Base-by-base conservation (phyloP, 441 rosid genomes). In the Euphorbia schlechtendalii region DNA sequence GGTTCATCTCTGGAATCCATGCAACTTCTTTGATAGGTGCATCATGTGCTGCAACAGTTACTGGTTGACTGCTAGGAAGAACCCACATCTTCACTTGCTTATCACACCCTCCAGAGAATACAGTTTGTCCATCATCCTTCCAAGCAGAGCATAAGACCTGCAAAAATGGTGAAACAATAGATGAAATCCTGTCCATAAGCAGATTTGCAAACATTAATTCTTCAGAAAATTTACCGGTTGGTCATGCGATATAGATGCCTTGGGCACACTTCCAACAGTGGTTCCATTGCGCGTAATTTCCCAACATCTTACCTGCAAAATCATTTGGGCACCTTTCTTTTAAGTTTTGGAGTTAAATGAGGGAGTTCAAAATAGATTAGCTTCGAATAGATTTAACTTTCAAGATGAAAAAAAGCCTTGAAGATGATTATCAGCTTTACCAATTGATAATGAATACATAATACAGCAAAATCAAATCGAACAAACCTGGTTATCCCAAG, bases 21-120 rank as follows among this genome's bases (percentile, higher is more conserved):
- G 97, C 91, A 69, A 95, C 64, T 67, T 84, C 92, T 67, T 72
- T 78, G 67, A 95, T 73, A 27, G 99, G 94, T 13, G 85, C 94
- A 65, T 94, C 98, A 67, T 94, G 99, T 92, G 86, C 85, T 18
- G 96, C 98, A 45, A 94, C 86, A 68, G 97, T 91, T 59, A 76
- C 76, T 27, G 96, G 81, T 73, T 89, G 99, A 73, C 89, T 96
- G 59, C 96, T 90, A 32, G 96, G 78, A 54, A 80, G 70, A 61
- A 93, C 86, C 99, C 99, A 94, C 97, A 90, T 90, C 78, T 94
- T 94, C 12, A 84, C 99, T 77, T 89, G 97, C 79, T 94, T 94
- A 77, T 94, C 97, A 67, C 99, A 94, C 43, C 99, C 99, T 41
- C 94, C 99, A 49, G 88, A 83, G 71, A 94, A 94, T 41, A 90